phyloP scores from a whole-genome alignment of 257 asterid genomes.

The Solanum acaule region DNA sequence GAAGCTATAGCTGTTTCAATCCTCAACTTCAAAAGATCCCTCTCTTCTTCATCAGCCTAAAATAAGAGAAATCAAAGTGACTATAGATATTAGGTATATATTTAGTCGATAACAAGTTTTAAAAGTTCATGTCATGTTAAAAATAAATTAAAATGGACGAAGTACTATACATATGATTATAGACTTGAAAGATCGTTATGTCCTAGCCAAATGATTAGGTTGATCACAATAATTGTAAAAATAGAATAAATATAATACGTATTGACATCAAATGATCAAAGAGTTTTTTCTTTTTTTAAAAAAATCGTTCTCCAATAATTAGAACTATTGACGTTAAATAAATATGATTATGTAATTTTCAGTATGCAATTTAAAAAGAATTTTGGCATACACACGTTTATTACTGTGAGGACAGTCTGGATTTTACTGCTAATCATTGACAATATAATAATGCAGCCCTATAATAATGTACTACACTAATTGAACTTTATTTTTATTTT shows the following conservation, averaged over 20 bases:
- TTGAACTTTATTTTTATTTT: background rate
- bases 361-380: background rate
- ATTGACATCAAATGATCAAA: background rate
- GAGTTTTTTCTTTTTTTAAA: background rate
- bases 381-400: background rate
- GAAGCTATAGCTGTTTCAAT: slow-evolving; percentile 64
- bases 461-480: background rate
- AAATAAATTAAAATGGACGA: background rate
- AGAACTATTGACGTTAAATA: background rate
- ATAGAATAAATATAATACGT: background rate
- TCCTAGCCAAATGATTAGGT: background rate
- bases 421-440: background rate
- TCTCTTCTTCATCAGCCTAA: slow-evolving; percentile 72
- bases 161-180: background rate
- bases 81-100: background rate
- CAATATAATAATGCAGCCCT: background rate
- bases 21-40: slow-evolving; percentile 28
- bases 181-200: background rate
- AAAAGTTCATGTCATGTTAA: background rate
- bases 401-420: background rate
- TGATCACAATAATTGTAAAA: background rate
- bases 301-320: background rate
- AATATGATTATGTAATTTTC: background rate
- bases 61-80: background rate
- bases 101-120: background rate